Evolutionary conservation across 768 basidiomycete genomes (phyloP).

Genomic region (Pleurotus citrinopileatus): DNA sequence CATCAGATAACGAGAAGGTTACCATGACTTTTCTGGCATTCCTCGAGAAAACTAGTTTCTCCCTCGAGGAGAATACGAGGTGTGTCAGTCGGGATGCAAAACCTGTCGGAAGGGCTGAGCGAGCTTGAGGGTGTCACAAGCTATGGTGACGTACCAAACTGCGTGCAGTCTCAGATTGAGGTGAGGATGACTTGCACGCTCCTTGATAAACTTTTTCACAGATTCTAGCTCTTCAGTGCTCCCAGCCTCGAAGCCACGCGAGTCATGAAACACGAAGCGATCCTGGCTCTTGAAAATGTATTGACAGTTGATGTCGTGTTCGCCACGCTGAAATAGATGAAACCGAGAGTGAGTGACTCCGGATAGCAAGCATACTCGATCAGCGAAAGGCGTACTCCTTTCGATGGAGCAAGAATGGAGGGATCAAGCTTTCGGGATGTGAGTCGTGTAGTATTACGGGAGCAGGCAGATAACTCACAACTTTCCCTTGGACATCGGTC

Average conservation of each 20-base stretch:
- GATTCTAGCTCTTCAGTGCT: constrained; percentile 22
- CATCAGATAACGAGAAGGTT: neutral
- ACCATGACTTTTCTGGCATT: constrained; percentile 23
- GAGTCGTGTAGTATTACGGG: neutral
- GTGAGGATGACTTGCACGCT: constrained; percentile 15
- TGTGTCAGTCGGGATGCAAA: constrained; percentile 30
- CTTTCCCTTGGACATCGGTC: constrained; percentile 16
- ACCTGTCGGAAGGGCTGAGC: constrained; percentile 31
- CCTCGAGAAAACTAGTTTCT: constrained; percentile 29
- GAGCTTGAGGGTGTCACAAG: too few species aligned
- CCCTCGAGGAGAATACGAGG: constrained; percentile 22
- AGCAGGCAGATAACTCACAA: constrained; percentile 17
- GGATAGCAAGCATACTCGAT: neutral
- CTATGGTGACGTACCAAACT: constrained; percentile 31
- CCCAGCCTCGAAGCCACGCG: constrained; percentile 37
- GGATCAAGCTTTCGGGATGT: neutral
- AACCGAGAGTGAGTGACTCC: too few species aligned
- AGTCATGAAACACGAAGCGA: constrained; percentile 39
- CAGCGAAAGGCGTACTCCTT: constrained; percentile 5
- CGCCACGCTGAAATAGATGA: constrained; percentile 24
- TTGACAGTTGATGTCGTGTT: constrained; percentile 28
- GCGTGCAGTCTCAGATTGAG: constrained; percentile 30
- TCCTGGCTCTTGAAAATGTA: constrained; percentile 28
- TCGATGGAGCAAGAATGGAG: constrained; percentile 14
- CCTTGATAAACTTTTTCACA: constrained; percentile 28